Conservation (phyloP, 2,329 filamentous ascomycete genomes). For the Claviceps digitariae region DNA sequence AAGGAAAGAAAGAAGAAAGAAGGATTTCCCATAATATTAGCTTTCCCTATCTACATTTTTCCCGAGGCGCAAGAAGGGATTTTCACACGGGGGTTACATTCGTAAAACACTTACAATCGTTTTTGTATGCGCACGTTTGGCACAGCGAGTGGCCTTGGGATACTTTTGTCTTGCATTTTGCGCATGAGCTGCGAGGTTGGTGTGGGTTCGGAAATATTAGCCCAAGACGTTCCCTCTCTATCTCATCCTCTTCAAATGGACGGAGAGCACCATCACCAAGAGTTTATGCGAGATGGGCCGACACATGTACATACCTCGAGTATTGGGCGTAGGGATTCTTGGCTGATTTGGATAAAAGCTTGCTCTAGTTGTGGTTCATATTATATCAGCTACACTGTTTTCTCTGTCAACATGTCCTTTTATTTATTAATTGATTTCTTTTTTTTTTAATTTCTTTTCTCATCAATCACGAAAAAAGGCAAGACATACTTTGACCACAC, state of each 20-base stretch:
- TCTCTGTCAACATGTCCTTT: too few relatives aligned
- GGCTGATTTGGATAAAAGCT: slow-evolving; percentile 48
- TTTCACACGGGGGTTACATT: slow-evolving; percentile 4
- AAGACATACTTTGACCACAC: slow-evolving; percentile 40
- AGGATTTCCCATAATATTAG: too few relatives aligned
- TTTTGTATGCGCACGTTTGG: slow-evolving; percentile 48
- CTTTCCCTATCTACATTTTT: too few relatives aligned
- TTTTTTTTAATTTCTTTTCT: not conserved
- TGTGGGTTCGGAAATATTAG: not conserved
- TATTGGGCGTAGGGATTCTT: slow-evolving; percentile 55
- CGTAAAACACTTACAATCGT: slow-evolving; percentile 34
- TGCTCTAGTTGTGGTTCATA: slow-evolving; percentile 32
- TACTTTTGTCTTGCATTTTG: slow-evolving; percentile 50
- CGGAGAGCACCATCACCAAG: not conserved
- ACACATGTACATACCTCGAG: slow-evolving; percentile 26
- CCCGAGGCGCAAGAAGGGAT: too few relatives aligned
- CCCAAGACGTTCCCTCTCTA: too few relatives aligned
- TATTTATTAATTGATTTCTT: not conserved
- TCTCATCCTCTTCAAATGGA: too few relatives aligned
- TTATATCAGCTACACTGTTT: not conserved
- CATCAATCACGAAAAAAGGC: not conserved
- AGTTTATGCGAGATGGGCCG: not conserved
- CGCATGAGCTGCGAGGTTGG: slow-evolving; percentile 34
- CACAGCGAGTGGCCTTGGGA: slow-evolving; percentile 47
- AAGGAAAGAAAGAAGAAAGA: too few relatives aligned